Conservation (phyloP, 345 rosid genomes). For the Gossypium mustelinum region DNA sequence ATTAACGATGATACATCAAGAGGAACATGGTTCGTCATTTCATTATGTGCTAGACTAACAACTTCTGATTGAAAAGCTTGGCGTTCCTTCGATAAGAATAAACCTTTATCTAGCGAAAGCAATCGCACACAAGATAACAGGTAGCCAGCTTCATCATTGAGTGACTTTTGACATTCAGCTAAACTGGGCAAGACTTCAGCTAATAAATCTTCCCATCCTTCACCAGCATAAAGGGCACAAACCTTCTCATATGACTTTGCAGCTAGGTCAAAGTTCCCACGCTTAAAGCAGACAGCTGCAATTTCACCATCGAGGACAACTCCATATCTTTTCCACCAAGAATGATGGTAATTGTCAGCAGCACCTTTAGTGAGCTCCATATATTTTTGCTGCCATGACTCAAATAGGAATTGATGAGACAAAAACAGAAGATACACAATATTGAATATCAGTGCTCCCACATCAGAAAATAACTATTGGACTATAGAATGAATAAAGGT, state of each 20-base stretch:
- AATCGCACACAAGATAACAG: conserved; percentile 85
- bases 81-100: conserved; percentile 76
- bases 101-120: conserved; percentile 81
- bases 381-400: conserved; percentile 70
- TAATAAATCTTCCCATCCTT: conserved; percentile 95
- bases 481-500: not conserved
- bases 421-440: not conserved
- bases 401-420: conserved; percentile 17
- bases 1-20: conserved; percentile 88
- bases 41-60: conserved; percentile 81
- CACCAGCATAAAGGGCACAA: conserved; percentile 91
- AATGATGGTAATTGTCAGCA: conserved; percentile 86
- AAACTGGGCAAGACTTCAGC: conserved; percentile 92
- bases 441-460: not conserved
- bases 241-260: conserved; percentile 97
- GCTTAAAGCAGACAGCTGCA: conserved; percentile 88
- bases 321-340: conserved; percentile 99
- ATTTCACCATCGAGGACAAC: conserved; percentile 97
- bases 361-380: conserved; percentile 92
- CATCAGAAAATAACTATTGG: not conserved
- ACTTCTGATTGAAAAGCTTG: conserved; percentile 93
- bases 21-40: conserved; percentile 86
- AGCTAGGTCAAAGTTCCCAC: conserved; percentile 83
- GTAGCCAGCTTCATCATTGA: conserved; percentile 91
- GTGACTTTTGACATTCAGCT: conserved; percentile 90